phyloP scores from a whole-genome alignment of 2,329 filamentous ascomycete species.

The Cordyceps fumosorosea region DNA sequence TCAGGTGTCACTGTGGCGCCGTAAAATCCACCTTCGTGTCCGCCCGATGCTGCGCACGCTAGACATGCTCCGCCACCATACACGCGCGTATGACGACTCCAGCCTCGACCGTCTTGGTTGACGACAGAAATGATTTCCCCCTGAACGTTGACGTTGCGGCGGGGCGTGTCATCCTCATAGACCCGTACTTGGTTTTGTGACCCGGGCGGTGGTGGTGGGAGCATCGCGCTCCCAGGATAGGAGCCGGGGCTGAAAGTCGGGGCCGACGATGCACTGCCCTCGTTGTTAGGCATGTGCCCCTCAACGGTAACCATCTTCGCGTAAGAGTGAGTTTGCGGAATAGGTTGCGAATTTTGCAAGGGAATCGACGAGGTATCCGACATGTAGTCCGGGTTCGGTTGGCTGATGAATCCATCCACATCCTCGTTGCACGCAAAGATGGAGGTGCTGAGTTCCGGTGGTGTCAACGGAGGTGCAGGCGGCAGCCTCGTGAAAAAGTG shows the following conservation, averaged over 20 bases:
- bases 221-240: slow-evolving; percentile 39
- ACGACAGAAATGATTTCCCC: slow-evolving; percentile 45
- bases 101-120: slow-evolving; percentile 42
- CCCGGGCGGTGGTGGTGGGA: slow-evolving; percentile 40
- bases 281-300: slow-evolving; percentile 21
- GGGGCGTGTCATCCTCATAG: slow-evolving; percentile 20
- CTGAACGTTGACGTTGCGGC: slow-evolving; percentile 36
- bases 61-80: slow-evolving; percentile 53
- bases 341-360: slow-evolving; percentile 23
- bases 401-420: slow-evolving; percentile 38
- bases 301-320: slow-evolving; percentile 33
- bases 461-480: slow-evolving; percentile 43
- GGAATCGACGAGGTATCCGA: slow-evolving; percentile 27
- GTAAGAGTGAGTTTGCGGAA: slow-evolving; percentile 37
- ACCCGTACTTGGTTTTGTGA: neutral
- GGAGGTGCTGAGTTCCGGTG: slow-evolving; percentile 36
- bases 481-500: slow-evolving; percentile 32
- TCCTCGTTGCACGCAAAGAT: slow-evolving; percentile 38
- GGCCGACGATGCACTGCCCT: slow-evolving; percentile 18
- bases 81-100: slow-evolving; percentile 53
- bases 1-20: slow-evolving; percentile 47
- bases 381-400: slow-evolving; percentile 44
- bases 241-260: slow-evolving; percentile 35
- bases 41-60: slow-evolving; percentile 43
- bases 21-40: slow-evolving; percentile 44